phyloP scores from a whole-genome alignment of 1,284 basidiomycete species.

The Cutaneotrichosporon sp. region DNA sequence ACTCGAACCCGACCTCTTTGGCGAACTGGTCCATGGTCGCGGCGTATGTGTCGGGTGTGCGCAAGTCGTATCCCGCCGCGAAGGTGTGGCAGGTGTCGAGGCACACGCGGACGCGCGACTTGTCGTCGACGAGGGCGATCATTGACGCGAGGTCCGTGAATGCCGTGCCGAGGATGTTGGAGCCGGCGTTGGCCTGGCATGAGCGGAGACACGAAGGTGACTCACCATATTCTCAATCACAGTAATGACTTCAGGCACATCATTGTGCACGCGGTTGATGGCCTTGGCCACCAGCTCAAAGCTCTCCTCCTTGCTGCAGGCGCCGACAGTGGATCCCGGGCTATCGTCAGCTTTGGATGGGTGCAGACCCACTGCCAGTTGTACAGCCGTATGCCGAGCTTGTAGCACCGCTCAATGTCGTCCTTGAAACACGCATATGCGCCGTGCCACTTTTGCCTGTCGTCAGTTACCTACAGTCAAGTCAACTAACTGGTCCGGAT shows the following conservation, averaged over 20 bases:
- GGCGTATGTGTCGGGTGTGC: conserved; percentile 52
- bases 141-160: conserved; percentile 67
- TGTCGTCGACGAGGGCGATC: conserved; percentile 68
- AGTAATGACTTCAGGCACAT: conserved; percentile 60
- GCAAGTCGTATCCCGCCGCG: conserved; percentile 76
- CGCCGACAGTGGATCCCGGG: conserved; percentile 73
- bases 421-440: conserved; percentile 77
- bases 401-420: conserved; percentile 73
- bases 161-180: conserved; percentile 67
- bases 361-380: conserved; percentile 70
- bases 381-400: conserved; percentile 67
- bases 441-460: conserved; percentile 66
- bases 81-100: conserved; percentile 84
- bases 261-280: conserved; percentile 70
- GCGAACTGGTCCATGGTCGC: conserved; percentile 59
- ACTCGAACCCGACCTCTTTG: conserved; percentile 61
- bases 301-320: conserved; percentile 59
- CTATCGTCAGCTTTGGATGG: conserved; percentile 46
- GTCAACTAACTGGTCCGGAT: conserved; percentile 62
- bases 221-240: conserved; percentile 81
- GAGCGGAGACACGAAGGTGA: conserved; percentile 2
- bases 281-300: conserved; percentile 65
- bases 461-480: not conserved
- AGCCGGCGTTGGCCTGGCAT: conserved; percentile 66
- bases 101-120: conserved; percentile 71